Evolutionary conservation across 805 yeast species (phyloP).

Genomic region (Metschnikowia anglica): DNA sequence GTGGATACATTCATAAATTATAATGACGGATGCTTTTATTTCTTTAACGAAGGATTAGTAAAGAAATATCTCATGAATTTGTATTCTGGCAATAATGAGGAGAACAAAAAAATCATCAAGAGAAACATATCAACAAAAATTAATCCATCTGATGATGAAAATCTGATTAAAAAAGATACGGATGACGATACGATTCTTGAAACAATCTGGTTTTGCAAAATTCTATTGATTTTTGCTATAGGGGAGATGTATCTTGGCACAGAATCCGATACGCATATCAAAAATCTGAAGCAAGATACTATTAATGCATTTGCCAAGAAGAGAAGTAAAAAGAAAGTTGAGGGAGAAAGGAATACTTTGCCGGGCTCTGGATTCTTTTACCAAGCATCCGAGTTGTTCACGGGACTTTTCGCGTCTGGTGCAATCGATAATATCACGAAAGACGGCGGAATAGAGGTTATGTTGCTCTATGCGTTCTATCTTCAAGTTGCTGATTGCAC

Average conservation of each 20-base stretch:
- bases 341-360: slow-evolving; percentile 40
- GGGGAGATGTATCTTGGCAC: slow-evolving; percentile 85
- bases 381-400: slow-evolving; percentile 75
- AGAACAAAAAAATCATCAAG: slow-evolving; percentile 38
- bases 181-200: slow-evolving; percentile 62
- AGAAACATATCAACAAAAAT: slow-evolving; percentile 29
- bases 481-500: slow-evolving; percentile 84
- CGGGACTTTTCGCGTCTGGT: slow-evolving; percentile 76
- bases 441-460: slow-evolving; percentile 78
- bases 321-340: slow-evolving; percentile 18
- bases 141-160: slow-evolving; percentile 36
- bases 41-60: slow-evolving; percentile 78
- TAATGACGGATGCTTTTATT: slow-evolving; percentile 82
- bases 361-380: slow-evolving; percentile 81
- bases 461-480: slow-evolving; percentile 72
- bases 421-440: slow-evolving; percentile 74
- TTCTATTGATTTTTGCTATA: slow-evolving; percentile 67
- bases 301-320: slow-evolving; percentile 20
- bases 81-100: slow-evolving; percentile 50
- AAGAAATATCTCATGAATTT: slow-evolving; percentile 63
- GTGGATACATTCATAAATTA: slow-evolving; percentile 76
- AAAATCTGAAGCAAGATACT: slow-evolving; percentile 29
- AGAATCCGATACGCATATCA: slow-evolving; percentile 60
- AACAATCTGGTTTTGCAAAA: slow-evolving; percentile 79
- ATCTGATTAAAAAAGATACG: slow-evolving; percentile 41